Percentiles rank a stretch among this genome's conserved stretches.
Evolutionary conservation across 129 eudicot species (phyloP).

Genomic region (Oenanthe sinensis): DNA sequence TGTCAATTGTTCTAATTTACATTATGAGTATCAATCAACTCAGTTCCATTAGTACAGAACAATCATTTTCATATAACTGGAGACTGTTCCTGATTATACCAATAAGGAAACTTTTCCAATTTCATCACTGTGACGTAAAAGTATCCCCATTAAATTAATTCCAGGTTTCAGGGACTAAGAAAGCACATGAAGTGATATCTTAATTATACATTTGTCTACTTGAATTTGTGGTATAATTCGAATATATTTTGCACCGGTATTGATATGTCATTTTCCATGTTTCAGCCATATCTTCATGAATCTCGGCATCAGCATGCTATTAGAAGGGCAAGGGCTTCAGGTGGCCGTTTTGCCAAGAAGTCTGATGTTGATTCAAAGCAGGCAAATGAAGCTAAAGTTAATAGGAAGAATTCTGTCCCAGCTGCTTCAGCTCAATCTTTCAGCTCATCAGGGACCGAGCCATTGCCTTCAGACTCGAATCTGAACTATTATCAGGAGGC

Average conservation of each 20-base stretch:
- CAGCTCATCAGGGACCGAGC: constrained; percentile 42
- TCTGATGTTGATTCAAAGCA: constrained; percentile 32
- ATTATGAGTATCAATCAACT: background rate
- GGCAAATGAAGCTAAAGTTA: constrained; percentile 10
- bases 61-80: background rate
- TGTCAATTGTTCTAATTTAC: background rate
- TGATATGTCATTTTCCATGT: background rate
- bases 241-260: background rate
- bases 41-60: background rate
- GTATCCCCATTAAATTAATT: background rate
- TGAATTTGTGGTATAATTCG: background rate
- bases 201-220: background rate
- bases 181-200: background rate
- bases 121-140: background rate
- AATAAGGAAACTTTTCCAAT: background rate
- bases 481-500: constrained; percentile 25
- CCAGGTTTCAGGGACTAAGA: background rate
- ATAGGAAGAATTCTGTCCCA: constrained; percentile 14
- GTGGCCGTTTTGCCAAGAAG: constrained; percentile 90
- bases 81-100: background rate
- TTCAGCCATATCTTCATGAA: constrained; percentile 91
- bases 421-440: constrained; percentile 29
- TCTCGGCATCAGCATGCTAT: constrained; percentile 90
- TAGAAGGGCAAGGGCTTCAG: constrained; percentile 67
- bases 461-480: constrained; percentile 24